Evolutionary conservation across 169 alveolate genomes (phyloP), one percentile per base, ranked within the genome.

Genomic region (Plasmodium yoelii): DNA sequence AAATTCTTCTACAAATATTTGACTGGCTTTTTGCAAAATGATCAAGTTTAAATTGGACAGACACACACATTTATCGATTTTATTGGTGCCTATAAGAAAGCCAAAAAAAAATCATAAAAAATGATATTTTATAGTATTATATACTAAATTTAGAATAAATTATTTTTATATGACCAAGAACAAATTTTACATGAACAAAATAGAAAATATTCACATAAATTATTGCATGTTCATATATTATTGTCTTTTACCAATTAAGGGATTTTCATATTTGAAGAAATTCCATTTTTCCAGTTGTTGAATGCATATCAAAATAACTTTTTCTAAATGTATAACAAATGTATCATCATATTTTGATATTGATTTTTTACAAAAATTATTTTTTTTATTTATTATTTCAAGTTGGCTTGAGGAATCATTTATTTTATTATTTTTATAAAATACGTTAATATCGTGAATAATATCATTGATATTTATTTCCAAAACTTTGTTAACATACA

Each of bases 11-110:
- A 67, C 22, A 46, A 59, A 65, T 10, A 80, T 8, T 59, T 61
- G 15, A 6, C 55, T 80, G 39, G 18, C 9, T 60, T 61, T 80
- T 60, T 80, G 90, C 15, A 80, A 10, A 2, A 80, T 9, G 56
- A 80, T 60, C 10, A 80, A n/a, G 74, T 80, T 59, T 49, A 60
- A 80, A 6, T 80, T 49, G 42, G n/a, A 18, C 6, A 80, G 56
- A 47, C 90, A 67, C 1, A 80, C 19, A 10, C 84, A 65, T 67
- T 80, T 80, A 49, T 65, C 82, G 18, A 80, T 53, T 80, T 67
- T 80, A 9, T 80, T 55, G 53, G 75, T 15, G 4, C 39, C 90
- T 80, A 51, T 12, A 24, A n/a, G 13, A 28, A 34, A 10, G 28
- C 42, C 6, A 19, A 42, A 63, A 53, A 22, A 68, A 8, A 53